A percentile compares a stretch with the other conserved stretches of the same genome.
These are phyloP conservation scores for Hanseniaspora mollemarum DNA, from an alignment of 805 yeast species.

Conservation along the genomic window DNA sequence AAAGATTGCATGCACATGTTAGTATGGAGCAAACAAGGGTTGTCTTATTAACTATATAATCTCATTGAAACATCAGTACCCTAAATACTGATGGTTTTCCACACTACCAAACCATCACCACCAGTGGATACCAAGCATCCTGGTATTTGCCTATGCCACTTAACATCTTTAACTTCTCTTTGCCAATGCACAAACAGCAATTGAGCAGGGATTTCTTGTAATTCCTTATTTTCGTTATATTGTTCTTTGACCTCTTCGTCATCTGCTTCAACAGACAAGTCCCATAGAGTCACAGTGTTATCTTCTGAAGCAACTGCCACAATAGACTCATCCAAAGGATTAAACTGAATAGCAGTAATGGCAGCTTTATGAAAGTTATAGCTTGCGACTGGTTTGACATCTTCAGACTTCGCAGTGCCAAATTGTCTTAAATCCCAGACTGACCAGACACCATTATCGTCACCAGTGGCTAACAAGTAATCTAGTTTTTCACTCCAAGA, in stretches of 20 bases:
- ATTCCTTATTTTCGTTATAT: slow-evolving; percentile 60
- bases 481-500: slow-evolving; percentile 87
- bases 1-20: not conserved
- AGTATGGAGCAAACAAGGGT: no score
- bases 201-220: slow-evolving; percentile 89
- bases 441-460: slow-evolving; percentile 95
- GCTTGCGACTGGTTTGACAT: slow-evolving; percentile 72
- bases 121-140: slow-evolving; percentile 93
- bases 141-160: slow-evolving; percentile 96
- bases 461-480: slow-evolving; percentile 86
- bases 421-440: slow-evolving; percentile 94
- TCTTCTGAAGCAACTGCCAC: slow-evolving; percentile 94
- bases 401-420: slow-evolving; percentile 37
- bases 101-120: slow-evolving; percentile 82
- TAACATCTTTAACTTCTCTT: slow-evolving; percentile 90
- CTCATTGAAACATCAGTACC: not conserved
- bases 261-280: slow-evolving; percentile 95
- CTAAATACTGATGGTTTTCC: slow-evolving; percentile 93
- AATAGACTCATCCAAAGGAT: slow-evolving; percentile 90
- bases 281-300: slow-evolving; percentile 95
- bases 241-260: slow-evolving; percentile 92
- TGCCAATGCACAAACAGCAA: slow-evolving; percentile 96
- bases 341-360: slow-evolving; percentile 84
- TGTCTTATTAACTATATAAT: no score
- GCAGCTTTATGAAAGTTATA: slow-evolving; percentile 92